Evolutionary conservation across 2,329 filamentous ascomycete genomes (phyloP).

Genomic region (Colletotrichum salicis): DNA sequence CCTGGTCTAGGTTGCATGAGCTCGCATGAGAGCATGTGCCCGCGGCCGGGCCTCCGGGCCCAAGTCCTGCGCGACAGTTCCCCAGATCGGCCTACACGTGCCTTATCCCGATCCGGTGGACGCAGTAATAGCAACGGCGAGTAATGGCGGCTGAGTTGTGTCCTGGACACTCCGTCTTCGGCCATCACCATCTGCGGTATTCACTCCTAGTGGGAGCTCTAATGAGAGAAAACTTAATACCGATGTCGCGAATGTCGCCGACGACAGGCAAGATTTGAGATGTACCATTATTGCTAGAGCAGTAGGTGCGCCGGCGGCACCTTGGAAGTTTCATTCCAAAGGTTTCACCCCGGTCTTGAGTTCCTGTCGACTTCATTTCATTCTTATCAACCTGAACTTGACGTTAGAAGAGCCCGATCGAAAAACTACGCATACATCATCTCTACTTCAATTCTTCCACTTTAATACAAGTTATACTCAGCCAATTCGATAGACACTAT

Average conservation of each 20-base stretch:
- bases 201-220: neutral
- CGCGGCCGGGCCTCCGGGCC: slow-evolving; percentile 18
- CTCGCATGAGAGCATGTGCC: neutral
- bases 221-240: neutral
- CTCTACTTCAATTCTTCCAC: neutral
- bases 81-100: neutral
- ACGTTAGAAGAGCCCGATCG: neutral
- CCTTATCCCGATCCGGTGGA: neutral
- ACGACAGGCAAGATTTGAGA: neutral
- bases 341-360: neutral
- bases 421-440: neutral
- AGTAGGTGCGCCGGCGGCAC: neutral
- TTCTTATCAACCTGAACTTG: neutral
- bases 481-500: neutral
- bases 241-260: neutral
- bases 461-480: neutral
- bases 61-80: neutral
- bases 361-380: neutral
- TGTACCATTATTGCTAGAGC: neutral
- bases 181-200: neutral
- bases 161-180: neutral
- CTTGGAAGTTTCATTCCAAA: neutral
- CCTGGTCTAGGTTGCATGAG: neutral
- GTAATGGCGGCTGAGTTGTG: neutral
- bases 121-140: neutral